Conservation (phyloP, 179 eudicot species). For the Silene vulgaris region DNA sequence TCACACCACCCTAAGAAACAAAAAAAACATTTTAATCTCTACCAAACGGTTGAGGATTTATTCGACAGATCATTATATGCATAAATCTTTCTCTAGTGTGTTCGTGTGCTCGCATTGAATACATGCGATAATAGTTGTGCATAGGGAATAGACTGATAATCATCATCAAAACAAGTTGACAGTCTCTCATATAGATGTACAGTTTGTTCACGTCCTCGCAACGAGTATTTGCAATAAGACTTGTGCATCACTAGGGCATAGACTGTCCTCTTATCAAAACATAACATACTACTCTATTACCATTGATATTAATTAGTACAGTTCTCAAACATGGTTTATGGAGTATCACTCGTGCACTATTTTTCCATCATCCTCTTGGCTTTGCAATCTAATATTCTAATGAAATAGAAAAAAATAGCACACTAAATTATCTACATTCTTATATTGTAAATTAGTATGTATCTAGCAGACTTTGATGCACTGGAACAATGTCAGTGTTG, state of each 20-base stretch:
- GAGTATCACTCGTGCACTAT: too few species aligned
- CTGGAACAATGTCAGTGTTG: not conserved
- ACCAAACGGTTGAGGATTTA: not conserved
- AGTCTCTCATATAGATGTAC: not conserved
- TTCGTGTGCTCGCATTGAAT: not conserved
- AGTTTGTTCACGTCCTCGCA: not conserved
- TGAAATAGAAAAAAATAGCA: not conserved
- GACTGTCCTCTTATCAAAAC: not conserved
- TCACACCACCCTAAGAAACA: too few species aligned
- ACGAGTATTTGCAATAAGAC: not conserved
- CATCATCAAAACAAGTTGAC: not conserved
- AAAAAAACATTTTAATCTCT: not conserved
- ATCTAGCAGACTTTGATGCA: not conserved
- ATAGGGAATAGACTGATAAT: not conserved
- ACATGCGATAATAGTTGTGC: not conserved
- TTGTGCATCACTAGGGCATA: not conserved
- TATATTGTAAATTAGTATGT: not conserved
- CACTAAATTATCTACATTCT: not conserved
- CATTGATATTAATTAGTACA: not conserved
- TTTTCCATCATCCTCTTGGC: not conserved
- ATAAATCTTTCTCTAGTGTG: not conserved
- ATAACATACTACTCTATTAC: not conserved
- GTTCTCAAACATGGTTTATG: not conserved
- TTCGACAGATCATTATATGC: not conserved
- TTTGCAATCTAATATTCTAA: not conserved